Evolutionary conservation across 352 stramenopile species (phyloP).

Genomic region (Phytopythium cucurbitacearum): DNA sequence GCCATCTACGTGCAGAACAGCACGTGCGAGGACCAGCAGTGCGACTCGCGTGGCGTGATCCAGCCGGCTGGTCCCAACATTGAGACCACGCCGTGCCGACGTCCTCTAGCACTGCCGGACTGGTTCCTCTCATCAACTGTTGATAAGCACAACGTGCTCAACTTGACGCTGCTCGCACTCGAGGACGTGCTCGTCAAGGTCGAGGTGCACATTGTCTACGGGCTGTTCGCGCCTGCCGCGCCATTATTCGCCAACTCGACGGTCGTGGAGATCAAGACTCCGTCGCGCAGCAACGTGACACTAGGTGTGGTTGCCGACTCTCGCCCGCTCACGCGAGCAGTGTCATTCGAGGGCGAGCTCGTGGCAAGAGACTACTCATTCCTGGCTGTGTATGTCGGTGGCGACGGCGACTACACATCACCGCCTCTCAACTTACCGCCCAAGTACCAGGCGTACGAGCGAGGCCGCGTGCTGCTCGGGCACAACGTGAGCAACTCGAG

Average conservation of each 20-base stretch:
- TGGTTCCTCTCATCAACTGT: slow-evolving; percentile 90
- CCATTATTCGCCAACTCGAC: slow-evolving; percentile 93
- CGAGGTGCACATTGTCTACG: slow-evolving; percentile 95
- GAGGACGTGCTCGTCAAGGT: slow-evolving; percentile 95
- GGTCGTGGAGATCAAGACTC: slow-evolving; percentile 75
- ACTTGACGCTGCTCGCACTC: slow-evolving; percentile 92
- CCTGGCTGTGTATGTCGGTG: slow-evolving; percentile 73
- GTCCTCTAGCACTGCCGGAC: slow-evolving; percentile 83
- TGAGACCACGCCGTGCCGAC: slow-evolving; percentile 90
- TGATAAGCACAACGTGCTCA: slow-evolving; percentile 92
- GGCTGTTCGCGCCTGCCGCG: slow-evolving; percentile 80
- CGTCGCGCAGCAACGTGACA: slow-evolving; percentile 66
- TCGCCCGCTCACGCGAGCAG: slow-evolving; percentile 65
- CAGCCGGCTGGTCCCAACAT: slow-evolving; percentile 51
- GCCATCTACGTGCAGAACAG: slow-evolving; percentile 94
- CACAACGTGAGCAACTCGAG: slow-evolving; percentile 86
- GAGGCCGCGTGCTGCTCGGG: slow-evolving; percentile 90
- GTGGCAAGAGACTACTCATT: slow-evolving; percentile 90
- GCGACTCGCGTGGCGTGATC: slow-evolving; percentile 53
- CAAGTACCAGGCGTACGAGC: slow-evolving; percentile 90
- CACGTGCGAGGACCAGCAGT: slow-evolving; percentile 87
- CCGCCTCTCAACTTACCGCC: slow-evolving; percentile 93
- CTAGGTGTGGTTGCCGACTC: slow-evolving; percentile 57
- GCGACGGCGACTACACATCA: slow-evolving; percentile 59
- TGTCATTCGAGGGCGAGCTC: slow-evolving; percentile 83